A percentile compares a stretch with the other conserved stretches of the same genome.
phyloP scores from a whole-genome alignment of 148 eudicot species.

The Chenopodium album region DNA sequence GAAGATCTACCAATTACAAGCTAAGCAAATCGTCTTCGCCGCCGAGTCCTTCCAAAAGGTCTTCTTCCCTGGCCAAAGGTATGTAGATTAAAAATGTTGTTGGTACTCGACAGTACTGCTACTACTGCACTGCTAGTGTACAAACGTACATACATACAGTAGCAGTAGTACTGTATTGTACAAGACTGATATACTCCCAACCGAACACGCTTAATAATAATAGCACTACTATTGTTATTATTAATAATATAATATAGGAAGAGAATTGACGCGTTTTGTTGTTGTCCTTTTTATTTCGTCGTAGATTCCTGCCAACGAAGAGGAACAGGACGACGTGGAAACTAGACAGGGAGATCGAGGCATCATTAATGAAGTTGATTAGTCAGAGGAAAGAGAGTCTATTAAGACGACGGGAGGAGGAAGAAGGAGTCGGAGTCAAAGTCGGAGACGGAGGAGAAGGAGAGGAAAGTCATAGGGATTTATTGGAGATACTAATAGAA shows the following conservation, averaged over 20 bases:
- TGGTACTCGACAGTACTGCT: neutral
- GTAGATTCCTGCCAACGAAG: conserved; percentile 56
- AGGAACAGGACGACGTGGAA: conserved; percentile 57
- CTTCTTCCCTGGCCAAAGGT: conserved; percentile 59
- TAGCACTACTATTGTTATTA: neutral
- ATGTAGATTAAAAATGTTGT: neutral
- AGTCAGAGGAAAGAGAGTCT: conserved; percentile 30
- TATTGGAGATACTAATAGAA: conserved; percentile 45
- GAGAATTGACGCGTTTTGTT: conserved; percentile 7
- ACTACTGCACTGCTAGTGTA: neutral
- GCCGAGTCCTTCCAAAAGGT: conserved; percentile 58
- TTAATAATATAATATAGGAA: too few relatives aligned
- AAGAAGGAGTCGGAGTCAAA: neutral
- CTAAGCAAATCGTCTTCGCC: conserved; percentile 47
- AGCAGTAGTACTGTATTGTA: neutral
- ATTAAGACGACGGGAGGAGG: neutral
- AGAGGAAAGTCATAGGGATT: conserved; percentile 35
- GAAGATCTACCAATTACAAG: conserved; percentile 51
- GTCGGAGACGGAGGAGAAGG: too few relatives aligned
- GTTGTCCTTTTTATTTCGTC: neutral
- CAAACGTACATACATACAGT: too few relatives aligned
- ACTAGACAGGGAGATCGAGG: conserved; percentile 43
- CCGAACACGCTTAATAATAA: conserved; percentile 13
- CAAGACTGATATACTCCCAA: neutral
- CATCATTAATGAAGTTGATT: conserved; percentile 40